Evolutionary conservation across 1,139 yeast species (phyloP), one percentile per base, ranked within the genome.

Genomic region (Scheffersomyces cryptocercus): DNA sequence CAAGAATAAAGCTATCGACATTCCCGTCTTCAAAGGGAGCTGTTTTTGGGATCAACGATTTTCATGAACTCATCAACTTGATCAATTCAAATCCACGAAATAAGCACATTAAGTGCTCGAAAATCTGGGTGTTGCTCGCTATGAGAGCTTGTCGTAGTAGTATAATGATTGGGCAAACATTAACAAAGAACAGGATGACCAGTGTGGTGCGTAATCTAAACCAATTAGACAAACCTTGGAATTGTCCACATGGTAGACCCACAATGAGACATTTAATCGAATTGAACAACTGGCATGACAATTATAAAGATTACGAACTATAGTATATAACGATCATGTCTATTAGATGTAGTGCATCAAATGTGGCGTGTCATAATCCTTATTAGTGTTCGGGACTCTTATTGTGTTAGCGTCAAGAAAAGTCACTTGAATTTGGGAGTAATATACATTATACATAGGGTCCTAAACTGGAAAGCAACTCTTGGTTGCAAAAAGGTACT

Each of bases 181-280:
- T 93, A 39, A 75, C 72, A 4, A 55, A 46, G 20, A 66, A 62
- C 8, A 77, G 80, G 6, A 95, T 95, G 99, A 60, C 64, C 2
- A 67, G 61, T 37, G 82, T 93, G 1, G 91, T 93, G 2, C 61
- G 67, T 28, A 79, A 90, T 54, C 68, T 95, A 44, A 81, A 95
- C 15, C 67, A 64, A 0, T 68, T 95, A 32, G 93, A 90, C 49
- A 88, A 88, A 57, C 99, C 99, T 0, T 95, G 99, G 99, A 93
- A 91, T 58, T 93, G 99, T 63, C 99, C 99, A 0, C 99, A 93
- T 65, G 99, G 99, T 0, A 71, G 99, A 48, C 99, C 99, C 0
- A 93, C 99, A 1, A 81, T 93, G 85, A 74, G 99, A 44, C 98
- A 93, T 62, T 69, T 93, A 45, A 79, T 84, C 50, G 90, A 88